Conservation (phyloP, 2,329 filamentous ascomycete species). For the Davidsoniella virescens region DNA sequence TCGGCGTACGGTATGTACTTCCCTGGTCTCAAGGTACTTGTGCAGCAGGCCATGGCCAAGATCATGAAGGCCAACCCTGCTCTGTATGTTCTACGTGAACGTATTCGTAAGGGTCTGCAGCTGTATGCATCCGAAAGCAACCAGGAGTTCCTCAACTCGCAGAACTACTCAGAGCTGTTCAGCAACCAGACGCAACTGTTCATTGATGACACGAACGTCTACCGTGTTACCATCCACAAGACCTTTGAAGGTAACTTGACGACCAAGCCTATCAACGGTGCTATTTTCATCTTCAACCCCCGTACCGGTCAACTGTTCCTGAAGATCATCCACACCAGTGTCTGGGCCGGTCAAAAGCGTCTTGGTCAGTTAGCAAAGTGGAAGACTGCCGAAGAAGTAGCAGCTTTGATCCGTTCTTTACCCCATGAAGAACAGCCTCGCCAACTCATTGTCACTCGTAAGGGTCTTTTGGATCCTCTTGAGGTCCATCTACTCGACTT, state of each 20-base stretch:
- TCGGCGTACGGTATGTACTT: slow-evolving; percentile 98
- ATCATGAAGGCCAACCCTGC: slow-evolving; percentile 99
- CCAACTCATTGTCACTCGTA: slow-evolving; percentile 93
- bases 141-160: slow-evolving; percentile 97
- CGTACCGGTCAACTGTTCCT: slow-evolving; percentile 92
- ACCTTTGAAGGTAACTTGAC: slow-evolving; percentile 98
- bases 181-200: slow-evolving; percentile 98
- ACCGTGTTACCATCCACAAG: slow-evolving; percentile 98
- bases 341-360: slow-evolving; percentile 99
- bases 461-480: slow-evolving; percentile 89
- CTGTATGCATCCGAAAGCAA: slow-evolving; percentile 97
- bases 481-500: slow-evolving; percentile 97
- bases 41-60: slow-evolving; percentile 99
- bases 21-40: slow-evolving; percentile 83
- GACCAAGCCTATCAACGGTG: slow-evolving; percentile 97
- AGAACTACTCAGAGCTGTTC: slow-evolving; percentile 98
- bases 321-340: slow-evolving; percentile 98
- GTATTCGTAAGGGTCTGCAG: slow-evolving; percentile 95
- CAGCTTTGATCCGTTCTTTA: slow-evolving; percentile 83
- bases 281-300: slow-evolving; percentile 99
- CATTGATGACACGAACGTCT: slow-evolving; percentile 98
- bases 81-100: slow-evolving; percentile 86
- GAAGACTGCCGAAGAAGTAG: slow-evolving; percentile 99
- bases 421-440: slow-evolving; percentile 98
- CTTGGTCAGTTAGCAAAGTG: slow-evolving; percentile 95